Base-by-base conservation (phyloP, 2,329 filamentous ascomycete species). In the Aureobasidium vineae region DNA sequence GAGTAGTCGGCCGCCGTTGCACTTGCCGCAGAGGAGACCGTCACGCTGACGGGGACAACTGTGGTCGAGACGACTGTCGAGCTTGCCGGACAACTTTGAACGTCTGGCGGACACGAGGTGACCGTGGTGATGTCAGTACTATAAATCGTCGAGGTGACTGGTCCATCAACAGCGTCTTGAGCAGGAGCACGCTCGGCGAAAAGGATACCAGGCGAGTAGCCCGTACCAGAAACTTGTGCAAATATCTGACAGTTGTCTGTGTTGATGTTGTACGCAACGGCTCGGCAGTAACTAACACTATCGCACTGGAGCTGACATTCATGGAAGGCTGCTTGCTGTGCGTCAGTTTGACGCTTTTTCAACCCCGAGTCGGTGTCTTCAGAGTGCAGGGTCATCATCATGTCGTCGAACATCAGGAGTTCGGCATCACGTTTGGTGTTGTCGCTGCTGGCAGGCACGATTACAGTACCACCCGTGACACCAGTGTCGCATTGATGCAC, bases 11-110 rank as follows among this genome's bases (percentile, higher is more conserved):
- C 26, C 1, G 53, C 5, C 5, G 63, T 47, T 1, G 64, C 33
- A 2, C 54, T 28, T 13, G 45, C 40, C 1, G 63, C 19, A 21
- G 38, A 21, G 19, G 43, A 57, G 11, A 52, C 21, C 5, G 54
- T 59, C 43, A 59, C 43, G 36, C 64, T 66, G 65, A 61, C 28
- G 7, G 66, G 49, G 2, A 64, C 49, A 0, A 56, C 15, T n/a
- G 61, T 23, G 10, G 66, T 67, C n/a, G 40, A 45, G 10, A 67
- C 38, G 7, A 63, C 41, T 6, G 67, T 68, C 10, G 56, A 66
- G 43, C 50, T 61, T 13, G 65, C 65, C 19, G 65, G 65, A 38
- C 59, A 52, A 53, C 65, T 63, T n/a, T 38, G 40, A 36, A 69
- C 66, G 11, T 63, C 65, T 50, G 65, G 56, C 1, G 65, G 19